Conservation (phyloP, 139 green algal species). For the Tetradesmus obliquus region DNA sequence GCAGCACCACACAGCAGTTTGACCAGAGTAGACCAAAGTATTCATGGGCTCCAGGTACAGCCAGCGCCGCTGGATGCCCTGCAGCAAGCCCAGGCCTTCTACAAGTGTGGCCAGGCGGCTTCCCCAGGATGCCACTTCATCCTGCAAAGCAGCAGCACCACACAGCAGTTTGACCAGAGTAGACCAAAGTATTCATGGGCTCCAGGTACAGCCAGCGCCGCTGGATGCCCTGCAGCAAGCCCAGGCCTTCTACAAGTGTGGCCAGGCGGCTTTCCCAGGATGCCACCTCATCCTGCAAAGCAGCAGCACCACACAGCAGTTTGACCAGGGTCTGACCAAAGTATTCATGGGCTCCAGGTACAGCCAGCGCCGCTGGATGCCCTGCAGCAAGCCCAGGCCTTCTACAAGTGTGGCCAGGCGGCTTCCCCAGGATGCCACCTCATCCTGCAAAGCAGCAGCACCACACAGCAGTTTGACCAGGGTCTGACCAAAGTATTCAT, state of each 20-base stretch:
- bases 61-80: slow-evolving; percentile 84
- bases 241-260: slow-evolving; percentile 70
- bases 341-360: slow-evolving; percentile 84
- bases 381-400: slow-evolving; percentile 70
- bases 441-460: slow-evolving; percentile 51
- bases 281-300: slow-evolving; percentile 61
- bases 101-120: slow-evolving; percentile 64
- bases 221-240: slow-evolving; percentile 78
- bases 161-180: no score
- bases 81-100: slow-evolving; percentile 72
- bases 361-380: slow-evolving; percentile 86
- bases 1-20: no score
- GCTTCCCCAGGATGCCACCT: slow-evolving; percentile 71
- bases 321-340: no score
- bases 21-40: no score
- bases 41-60: slow-evolving; percentile 91
- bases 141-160: no score
- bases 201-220: slow-evolving; percentile 89
- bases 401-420: slow-evolving; percentile 72
- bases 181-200: no score
- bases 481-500: slow-evolving; percentile 63
- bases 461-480: slow-evolving; percentile 47
- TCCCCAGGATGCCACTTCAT: slow-evolving; percentile 73
- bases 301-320: no score
- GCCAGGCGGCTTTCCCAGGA: slow-evolving; percentile 74